Evolutionary conservation across 805 yeast species (phyloP), one percentile per base, ranked within the genome.

Genomic region (Wickerhamiella lipophila): DNA sequence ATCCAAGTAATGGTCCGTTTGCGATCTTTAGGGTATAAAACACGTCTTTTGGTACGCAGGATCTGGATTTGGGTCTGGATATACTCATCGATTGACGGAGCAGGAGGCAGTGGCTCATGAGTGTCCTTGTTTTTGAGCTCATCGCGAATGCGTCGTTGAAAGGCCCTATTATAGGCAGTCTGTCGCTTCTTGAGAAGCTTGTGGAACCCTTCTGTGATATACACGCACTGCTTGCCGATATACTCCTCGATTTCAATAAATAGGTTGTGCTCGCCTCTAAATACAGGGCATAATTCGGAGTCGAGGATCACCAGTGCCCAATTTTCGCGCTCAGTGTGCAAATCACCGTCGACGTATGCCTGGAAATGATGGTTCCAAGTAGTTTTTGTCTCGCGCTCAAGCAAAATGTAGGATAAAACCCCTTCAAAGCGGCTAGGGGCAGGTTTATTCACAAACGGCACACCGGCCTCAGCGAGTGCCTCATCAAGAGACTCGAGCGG

Each of bases 301-400:
- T 44, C 41, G 6, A 44, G 34, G 2, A 44, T 27, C 15, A 34
- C 21, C 18, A 44, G 16, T 16, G 26, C 34, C 15, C 19, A 19
- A 2, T 25, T 23, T 15, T 44, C 47, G 12, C 21, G 32, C 18
- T 30, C 47, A 5, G 47, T 44, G 23, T 44, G 47, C 32, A 23
- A 4, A 3, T 34, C 39, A 16, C 47, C 40, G 27, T 44, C 47
- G 16, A 44, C 41, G 22, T 44, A 44, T 27, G 47, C 47, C 27
- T 36, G 23, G 6, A 44, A 12, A 9, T 15, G 6, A 15, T 23
- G 25, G 9, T 44, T 36, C 47, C 47, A 44, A 18, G 16, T 16
- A 6, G 47, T 30, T 15, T 36, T 32, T 3, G 47, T 44, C 7
- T 16, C 23, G 12, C 47, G 39, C 8, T 15, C 21, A 13, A 44